Evolutionary conservation across 768 basidiomycete species (phyloP).

Genomic region (Cystobasidium onofrii): DNA sequence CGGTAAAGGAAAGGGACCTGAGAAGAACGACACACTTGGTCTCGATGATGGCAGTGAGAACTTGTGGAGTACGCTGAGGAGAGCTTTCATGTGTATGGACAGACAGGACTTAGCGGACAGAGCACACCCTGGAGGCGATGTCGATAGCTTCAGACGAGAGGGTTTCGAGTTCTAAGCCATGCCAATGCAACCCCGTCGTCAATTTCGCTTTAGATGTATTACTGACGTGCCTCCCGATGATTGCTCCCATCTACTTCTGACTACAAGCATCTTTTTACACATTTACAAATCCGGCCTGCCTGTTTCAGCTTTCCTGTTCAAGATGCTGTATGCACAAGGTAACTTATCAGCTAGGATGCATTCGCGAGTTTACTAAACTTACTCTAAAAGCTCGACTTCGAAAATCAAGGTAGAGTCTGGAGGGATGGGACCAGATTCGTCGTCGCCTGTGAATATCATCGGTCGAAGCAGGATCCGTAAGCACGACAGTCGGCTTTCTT

Average conservation of each 20-base stretch:
- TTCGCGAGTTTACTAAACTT: no score
- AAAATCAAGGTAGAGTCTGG: constrained; percentile 15
- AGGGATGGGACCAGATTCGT: background rate
- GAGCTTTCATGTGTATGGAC: constrained; percentile 73
- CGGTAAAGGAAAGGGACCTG: constrained; percentile 24
- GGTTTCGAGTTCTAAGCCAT: constrained; percentile 73
- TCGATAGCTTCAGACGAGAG: constrained; percentile 67
- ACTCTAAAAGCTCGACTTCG: constrained; percentile 25
- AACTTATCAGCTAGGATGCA: no score
- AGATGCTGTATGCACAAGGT: background rate
- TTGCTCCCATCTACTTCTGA: no score
- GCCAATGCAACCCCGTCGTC: background rate
- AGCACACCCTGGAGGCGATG: constrained; percentile 57
- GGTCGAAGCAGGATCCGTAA: background rate
- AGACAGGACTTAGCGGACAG: constrained; percentile 72
- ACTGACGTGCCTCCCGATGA: no score
- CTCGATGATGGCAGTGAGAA: constrained; percentile 67
- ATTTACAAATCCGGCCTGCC: background rate
- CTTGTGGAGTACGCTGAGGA: constrained; percentile 79
- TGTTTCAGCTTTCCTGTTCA: background rate
- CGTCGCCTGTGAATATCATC: background rate
- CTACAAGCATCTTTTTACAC: background rate
- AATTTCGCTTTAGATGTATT: no score
- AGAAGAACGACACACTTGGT: background rate
- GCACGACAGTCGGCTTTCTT: background rate